A percentile compares a stretch with the other conserved stretches of the same genome.
Conservation (phyloP, 2,329 filamentous ascomycete genomes). For the Verticillium isaacii region DNA sequence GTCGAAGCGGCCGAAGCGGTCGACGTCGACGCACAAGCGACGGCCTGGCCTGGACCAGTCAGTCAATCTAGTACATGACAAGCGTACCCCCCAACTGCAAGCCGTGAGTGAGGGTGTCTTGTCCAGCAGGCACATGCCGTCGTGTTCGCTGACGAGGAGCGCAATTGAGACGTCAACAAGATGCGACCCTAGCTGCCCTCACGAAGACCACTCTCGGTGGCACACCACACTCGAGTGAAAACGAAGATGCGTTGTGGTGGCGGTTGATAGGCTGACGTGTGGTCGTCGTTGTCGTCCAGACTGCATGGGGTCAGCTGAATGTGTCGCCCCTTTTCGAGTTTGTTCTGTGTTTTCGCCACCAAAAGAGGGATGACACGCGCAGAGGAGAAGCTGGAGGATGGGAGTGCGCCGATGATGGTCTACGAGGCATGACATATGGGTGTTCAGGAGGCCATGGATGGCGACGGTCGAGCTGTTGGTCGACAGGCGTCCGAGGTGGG, state of each 20-base stretch:
- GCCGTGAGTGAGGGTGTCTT: not conserved
- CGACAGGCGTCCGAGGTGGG: not conserved
- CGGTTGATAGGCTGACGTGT: not conserved
- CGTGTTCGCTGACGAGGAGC: not conserved
- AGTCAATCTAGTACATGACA: not conserved
- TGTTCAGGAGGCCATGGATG: not conserved
- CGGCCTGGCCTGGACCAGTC: too few species aligned
- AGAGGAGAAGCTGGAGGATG: not conserved
- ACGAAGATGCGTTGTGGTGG: not conserved
- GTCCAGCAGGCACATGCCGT: not conserved
- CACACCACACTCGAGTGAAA: not conserved
- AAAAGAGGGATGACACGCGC: not conserved
- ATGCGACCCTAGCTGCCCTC: not conserved
- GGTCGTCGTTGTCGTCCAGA: not conserved
- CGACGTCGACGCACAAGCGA: too few species aligned
- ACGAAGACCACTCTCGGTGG: not conserved
- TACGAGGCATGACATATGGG: not conserved
- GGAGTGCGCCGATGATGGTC: not conserved
- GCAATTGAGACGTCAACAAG: not conserved
- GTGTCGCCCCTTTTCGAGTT: not conserved
- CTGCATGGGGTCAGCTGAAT: not conserved
- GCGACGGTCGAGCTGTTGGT: not conserved
- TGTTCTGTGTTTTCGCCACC: not conserved
- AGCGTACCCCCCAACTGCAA: not conserved
- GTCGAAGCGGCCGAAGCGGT: not conserved